phyloP scores from a whole-genome alignment of 805 yeast genomes.

The Starmerella cellae region DNA sequence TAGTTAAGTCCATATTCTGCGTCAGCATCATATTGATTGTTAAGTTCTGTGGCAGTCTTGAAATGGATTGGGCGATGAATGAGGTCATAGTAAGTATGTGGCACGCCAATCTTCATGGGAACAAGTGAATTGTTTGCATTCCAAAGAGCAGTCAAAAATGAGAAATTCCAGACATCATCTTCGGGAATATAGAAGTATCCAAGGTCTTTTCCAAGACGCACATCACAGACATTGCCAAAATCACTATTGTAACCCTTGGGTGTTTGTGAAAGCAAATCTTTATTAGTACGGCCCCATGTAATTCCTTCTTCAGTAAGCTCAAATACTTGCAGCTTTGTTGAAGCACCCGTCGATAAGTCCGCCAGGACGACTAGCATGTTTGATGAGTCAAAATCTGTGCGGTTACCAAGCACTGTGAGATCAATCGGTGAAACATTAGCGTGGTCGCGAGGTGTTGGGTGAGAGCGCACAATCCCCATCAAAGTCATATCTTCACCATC shows the following conservation, averaged over 20 bases:
- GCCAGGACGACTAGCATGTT: conserved; percentile 44
- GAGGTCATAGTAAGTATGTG: conserved; percentile 72
- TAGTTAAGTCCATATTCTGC: conserved; percentile 1
- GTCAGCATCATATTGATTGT: conserved; percentile 34
- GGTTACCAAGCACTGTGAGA: conserved; percentile 43
- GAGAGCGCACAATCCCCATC: conserved; percentile 92
- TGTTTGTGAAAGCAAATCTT: conserved; percentile 39
- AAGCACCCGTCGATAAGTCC: conserved; percentile 70
- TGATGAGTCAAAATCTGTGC: conserved; percentile 33
- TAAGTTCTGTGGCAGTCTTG: conserved; percentile 30
- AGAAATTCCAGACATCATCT: conserved; percentile 76
- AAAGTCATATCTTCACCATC: conserved; percentile 51
- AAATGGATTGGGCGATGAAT: conserved; percentile 84
- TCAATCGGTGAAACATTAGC: conserved; percentile 50
- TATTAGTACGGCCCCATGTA: conserved; percentile 61
- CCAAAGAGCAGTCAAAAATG: conserved; percentile 81
- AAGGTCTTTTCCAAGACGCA: conserved; percentile 54
- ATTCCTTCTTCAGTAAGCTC: conserved; percentile 50
- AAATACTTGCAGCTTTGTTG: conserved; percentile 54
- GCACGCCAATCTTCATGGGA: conserved; percentile 60
- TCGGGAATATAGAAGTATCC: conserved; percentile 84
- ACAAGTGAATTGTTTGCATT: conserved; percentile 41
- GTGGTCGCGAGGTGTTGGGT: conserved; percentile 46
- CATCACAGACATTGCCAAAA: conserved; percentile 43
- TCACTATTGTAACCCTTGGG: conserved; percentile 48